Evolutionary conservation across 2,329 filamentous ascomycete genomes (phyloP).

Genomic region (Cordyceps fumosorosea): DNA sequence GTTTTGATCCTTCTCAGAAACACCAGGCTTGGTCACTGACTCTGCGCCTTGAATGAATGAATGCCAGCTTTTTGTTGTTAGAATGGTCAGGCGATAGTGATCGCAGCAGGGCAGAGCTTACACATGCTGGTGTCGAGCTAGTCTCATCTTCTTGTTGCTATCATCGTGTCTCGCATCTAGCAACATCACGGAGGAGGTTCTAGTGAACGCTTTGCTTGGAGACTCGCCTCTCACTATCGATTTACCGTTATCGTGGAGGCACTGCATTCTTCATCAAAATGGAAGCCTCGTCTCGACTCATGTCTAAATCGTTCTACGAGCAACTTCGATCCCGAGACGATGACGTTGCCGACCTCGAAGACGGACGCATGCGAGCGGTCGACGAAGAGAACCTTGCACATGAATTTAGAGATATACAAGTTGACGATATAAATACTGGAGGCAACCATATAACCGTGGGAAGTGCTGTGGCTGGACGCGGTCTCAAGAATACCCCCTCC

Average conservation of each 20-base stretch:
- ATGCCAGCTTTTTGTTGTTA: not conserved
- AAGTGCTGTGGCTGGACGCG: conserved; percentile 21
- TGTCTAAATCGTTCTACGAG: conserved; percentile 43
- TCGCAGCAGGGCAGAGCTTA: not conserved
- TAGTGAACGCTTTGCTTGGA: not conserved
- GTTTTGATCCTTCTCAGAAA: not conserved
- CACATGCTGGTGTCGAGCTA: not conserved
- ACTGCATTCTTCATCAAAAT: not conserved
- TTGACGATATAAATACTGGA: conserved; percentile 37
- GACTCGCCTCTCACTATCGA: too few species aligned
- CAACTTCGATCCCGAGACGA: conserved; percentile 37
- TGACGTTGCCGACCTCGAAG: conserved; percentile 32
- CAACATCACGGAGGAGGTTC: not conserved
- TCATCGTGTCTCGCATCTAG: not conserved
- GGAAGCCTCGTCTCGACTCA: conserved; percentile 18
- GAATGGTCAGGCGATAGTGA: not conserved
- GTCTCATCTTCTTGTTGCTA: not conserved
- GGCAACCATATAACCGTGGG: conserved; percentile 41
- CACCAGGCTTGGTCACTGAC: not conserved
- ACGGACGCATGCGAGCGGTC: conserved; percentile 35
- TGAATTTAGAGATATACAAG: conserved; percentile 43
- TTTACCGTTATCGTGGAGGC: not conserved
- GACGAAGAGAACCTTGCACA: conserved; percentile 50
- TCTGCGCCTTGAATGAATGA: not conserved
- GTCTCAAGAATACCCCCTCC: not conserved